These are phyloP conservation scores for Aspergillus carlsbadensis DNA, from an alignment of 495 filamentous ascomycete species.

Conservation along the genomic window DNA sequence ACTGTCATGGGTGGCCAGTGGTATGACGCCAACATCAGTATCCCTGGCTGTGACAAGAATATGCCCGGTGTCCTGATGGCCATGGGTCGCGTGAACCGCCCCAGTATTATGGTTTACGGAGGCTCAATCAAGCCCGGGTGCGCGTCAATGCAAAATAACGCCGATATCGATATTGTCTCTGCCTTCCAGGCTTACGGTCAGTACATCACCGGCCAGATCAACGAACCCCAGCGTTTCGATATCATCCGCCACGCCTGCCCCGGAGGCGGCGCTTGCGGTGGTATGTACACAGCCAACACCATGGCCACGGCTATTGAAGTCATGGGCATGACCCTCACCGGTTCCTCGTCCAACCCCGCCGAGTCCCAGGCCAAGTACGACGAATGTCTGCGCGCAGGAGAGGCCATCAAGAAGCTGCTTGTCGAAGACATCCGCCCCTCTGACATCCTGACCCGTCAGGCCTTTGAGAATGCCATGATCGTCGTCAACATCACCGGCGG, in stretches of 20 bases:
- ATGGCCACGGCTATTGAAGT: slow-evolving; percentile 97
- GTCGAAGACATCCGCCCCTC: slow-evolving; percentile 83
- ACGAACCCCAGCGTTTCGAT: slow-evolving; percentile 86
- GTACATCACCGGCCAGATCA: slow-evolving; percentile 87
- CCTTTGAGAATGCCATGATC: slow-evolving; percentile 97
- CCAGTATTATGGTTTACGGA: slow-evolving; percentile 95
- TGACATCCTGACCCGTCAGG: slow-evolving; percentile 88
- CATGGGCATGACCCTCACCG: slow-evolving; percentile 93
- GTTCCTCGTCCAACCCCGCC: slow-evolving; percentile 89
- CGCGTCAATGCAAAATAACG: slow-evolving; percentile 65
- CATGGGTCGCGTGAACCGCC: slow-evolving; percentile 93
- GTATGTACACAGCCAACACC: slow-evolving; percentile 99
- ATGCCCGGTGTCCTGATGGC: slow-evolving; percentile 99
- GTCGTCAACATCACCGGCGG: slow-evolving; percentile 93
- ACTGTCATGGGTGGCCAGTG: slow-evolving; percentile 98
- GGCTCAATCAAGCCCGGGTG: slow-evolving; percentile 93
- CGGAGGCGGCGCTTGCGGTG: slow-evolving; percentile 90
- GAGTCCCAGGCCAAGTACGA: slow-evolving; percentile 80
- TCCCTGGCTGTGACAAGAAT: slow-evolving; percentile 99
- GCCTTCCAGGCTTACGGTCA: slow-evolving; percentile 98
- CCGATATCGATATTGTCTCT: slow-evolving; percentile 88
- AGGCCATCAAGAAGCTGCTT: slow-evolving; percentile 82
- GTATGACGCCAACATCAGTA: slow-evolving; percentile 98
- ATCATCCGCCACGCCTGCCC: slow-evolving; percentile 95
- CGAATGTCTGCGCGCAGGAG: slow-evolving; percentile 82